A percentile compares a stretch with the other conserved stretches of the same genome.
These are phyloP conservation scores for Bisporella sp. DNA, from an alignment of 2,329 filamentous ascomycete genomes.

Conservation along the genomic window DNA sequence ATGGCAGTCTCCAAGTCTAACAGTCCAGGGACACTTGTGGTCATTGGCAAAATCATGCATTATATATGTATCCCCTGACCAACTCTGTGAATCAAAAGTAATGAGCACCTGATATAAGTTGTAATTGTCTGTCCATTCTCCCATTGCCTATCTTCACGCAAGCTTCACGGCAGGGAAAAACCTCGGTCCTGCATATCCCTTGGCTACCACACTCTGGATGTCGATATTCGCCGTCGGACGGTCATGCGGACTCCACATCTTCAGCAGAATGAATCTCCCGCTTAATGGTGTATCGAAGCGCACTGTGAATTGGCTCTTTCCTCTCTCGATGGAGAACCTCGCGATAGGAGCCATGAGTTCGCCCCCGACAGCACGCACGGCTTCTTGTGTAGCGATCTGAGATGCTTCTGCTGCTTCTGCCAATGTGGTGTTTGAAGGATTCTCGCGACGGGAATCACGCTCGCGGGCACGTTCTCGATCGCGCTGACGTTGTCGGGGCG, in stretches of 20 bases:
- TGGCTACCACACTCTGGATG: constrained; percentile 76
- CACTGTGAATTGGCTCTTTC: constrained; percentile 80
- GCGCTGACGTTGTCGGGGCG: constrained; percentile 9
- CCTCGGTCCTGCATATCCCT: constrained; percentile 78
- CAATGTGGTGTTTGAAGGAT: constrained; percentile 25
- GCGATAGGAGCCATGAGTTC: constrained; percentile 67
- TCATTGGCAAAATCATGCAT: too few species aligned
- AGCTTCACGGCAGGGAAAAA: constrained; percentile 63
- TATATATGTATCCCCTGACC: too few species aligned
- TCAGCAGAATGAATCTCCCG: constrained; percentile 77
- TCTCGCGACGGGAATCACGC: constrained; percentile 16
- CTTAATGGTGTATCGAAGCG: constrained; percentile 78
- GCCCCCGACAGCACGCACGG: constrained; percentile 48
- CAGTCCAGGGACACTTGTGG: too few species aligned
- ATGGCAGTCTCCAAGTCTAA: too few species aligned
- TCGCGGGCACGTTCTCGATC: too few species aligned
- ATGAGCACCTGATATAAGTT: too few species aligned
- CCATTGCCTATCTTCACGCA: constrained; percentile 6
- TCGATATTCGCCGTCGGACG: constrained; percentile 69
- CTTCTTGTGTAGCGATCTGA: constrained; percentile 48
- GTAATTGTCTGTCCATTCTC: too few species aligned
- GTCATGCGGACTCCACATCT: constrained; percentile 77
- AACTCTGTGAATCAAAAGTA: too few species aligned
- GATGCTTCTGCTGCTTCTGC: constrained; percentile 23
- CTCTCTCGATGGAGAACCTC: constrained; percentile 74